Evolutionary conservation across 441 rosid species (phyloP).

Genomic region (Raphanus hybrid): DNA sequence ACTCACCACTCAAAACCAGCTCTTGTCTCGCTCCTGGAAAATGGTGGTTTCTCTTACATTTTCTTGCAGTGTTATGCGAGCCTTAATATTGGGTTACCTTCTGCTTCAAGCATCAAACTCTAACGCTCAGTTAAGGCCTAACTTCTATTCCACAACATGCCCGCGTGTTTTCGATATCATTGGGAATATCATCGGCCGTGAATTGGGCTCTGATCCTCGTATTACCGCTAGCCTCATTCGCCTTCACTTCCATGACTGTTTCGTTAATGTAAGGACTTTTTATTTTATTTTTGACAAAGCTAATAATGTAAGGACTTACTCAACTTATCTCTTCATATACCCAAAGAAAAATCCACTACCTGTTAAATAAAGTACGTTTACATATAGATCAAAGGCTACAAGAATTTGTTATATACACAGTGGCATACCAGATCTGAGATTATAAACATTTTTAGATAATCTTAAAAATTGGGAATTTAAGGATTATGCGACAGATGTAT

Average conservation of each 20-base stretch:
- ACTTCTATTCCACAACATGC: conserved; percentile 54
- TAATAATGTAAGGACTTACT: conserved; percentile 43
- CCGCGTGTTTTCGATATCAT: conserved; percentile 48
- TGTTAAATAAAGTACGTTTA: background rate
- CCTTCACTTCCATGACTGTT: conserved; percentile 81
- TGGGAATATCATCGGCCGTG: conserved; percentile 36
- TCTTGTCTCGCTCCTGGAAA: background rate
- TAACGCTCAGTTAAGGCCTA: conserved; percentile 50
- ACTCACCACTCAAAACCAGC: conserved; percentile 15
- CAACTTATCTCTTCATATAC: background rate
- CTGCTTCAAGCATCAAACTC: conserved; percentile 41
- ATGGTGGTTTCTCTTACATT: conserved; percentile 30
- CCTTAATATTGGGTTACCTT: conserved; percentile 38
- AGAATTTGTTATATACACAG: background rate
- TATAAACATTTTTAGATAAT: background rate
- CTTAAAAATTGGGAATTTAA: background rate
- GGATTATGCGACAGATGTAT: background rate
- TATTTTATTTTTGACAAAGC: conserved; percentile 28
- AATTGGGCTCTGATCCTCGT: conserved; percentile 48
- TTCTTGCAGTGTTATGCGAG: conserved; percentile 25
- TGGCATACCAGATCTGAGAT: background rate
- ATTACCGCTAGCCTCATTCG: conserved; percentile 67
- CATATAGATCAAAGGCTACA: background rate
- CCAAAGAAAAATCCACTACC: background rate
- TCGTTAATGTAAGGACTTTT: conserved; percentile 54